Evolutionary conservation across 805 yeast genomes (phyloP).

Genomic region (Ogataea saltuana): DNA sequence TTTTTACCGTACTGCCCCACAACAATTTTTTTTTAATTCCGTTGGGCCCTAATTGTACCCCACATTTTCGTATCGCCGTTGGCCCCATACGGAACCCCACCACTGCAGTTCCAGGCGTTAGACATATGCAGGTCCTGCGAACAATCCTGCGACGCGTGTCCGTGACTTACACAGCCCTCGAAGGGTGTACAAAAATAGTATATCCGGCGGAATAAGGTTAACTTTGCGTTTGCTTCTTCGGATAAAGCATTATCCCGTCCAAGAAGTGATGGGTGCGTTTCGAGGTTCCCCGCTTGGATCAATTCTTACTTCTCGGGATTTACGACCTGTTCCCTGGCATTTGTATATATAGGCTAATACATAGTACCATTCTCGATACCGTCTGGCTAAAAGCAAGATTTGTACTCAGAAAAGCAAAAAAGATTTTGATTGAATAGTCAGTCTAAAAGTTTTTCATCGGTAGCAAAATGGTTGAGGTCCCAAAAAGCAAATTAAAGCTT

Average conservation of each 20-base stretch:
- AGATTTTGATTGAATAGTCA: background rate
- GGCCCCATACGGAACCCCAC: background rate
- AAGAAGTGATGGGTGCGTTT: too few species aligned
- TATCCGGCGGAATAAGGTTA: slow-evolving; percentile 5
- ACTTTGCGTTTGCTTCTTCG: too few species aligned
- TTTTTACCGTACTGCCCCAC: too few species aligned
- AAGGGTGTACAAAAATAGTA: background rate
- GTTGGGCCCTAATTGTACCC: too few species aligned
- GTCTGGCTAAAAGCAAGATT: slow-evolving; percentile 2
- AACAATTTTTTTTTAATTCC: too few species aligned
- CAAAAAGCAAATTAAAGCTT: slow-evolving; percentile 9
- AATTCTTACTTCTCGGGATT: too few species aligned
- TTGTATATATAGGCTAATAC: slow-evolving; percentile 5
- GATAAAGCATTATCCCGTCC: too few species aligned
- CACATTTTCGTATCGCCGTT: background rate
- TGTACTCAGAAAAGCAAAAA: background rate
- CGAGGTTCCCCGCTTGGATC: background rate
- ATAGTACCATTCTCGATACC: background rate
- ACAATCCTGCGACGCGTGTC: background rate
- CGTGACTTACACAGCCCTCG: background rate
- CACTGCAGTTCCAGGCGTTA: background rate
- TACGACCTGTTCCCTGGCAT: too few species aligned
- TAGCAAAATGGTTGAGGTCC: too few species aligned
- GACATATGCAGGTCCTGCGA: background rate
- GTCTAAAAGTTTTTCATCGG: too few species aligned